Conservation (phyloP, 306 rosid species). For the Begonia peltatifolia region DNA sequence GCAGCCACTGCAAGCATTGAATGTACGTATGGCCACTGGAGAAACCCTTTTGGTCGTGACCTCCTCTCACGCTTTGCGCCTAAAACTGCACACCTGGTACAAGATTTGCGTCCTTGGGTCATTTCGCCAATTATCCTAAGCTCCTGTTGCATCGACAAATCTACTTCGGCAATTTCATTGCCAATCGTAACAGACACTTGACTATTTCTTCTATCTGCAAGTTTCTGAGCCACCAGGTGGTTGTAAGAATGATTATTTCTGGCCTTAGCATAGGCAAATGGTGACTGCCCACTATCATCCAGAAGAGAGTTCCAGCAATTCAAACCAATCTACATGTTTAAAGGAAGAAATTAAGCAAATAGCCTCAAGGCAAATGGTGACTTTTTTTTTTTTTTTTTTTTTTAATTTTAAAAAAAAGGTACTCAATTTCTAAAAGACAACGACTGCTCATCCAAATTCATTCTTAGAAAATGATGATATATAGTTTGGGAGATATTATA, state of each 20-base stretch:
- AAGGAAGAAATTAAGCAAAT: constrained; percentile 3
- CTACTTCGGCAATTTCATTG: constrained; percentile 25
- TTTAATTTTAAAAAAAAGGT: too few species aligned
- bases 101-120: constrained; percentile 31
- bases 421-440: too few species aligned
- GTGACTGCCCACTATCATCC: constrained; percentile 66
- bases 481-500: too few species aligned
- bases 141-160: constrained; percentile 21
- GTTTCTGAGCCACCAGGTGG: constrained; percentile 51
- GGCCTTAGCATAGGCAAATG: constrained; percentile 58
- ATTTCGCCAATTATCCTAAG: constrained; percentile 11
- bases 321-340: constrained; percentile 46
- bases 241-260: constrained; percentile 57
- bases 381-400: too few species aligned
- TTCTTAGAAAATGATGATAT: too few species aligned
- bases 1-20: constrained; percentile 83
- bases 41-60: constrained; percentile 50
- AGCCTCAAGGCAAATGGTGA: constrained; percentile 1
- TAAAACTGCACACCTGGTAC: constrained; percentile 49
- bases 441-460: too few species aligned
- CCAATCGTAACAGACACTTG: constrained; percentile 51
- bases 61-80: constrained; percentile 28
- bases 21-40: constrained; percentile 61
- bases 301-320: constrained; percentile 62
- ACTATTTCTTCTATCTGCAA: constrained; percentile 36